Conservation (phyloP, 106 monocot species). For the Phalaenopsis equestris region DNA sequence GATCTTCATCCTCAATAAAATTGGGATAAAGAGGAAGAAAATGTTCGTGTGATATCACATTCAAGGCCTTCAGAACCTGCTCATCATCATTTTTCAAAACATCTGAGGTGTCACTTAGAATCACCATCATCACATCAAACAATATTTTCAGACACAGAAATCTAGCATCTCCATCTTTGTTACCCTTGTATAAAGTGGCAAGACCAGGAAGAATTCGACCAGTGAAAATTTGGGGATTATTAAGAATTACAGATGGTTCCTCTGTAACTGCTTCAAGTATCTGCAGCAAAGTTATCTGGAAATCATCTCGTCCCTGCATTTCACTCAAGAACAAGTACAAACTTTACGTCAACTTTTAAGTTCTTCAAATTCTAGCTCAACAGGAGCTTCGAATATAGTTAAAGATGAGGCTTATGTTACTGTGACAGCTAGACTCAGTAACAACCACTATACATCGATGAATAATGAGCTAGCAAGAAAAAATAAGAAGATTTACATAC, state of each 20-base stretch:
- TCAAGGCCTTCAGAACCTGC: conserved; percentile 34
- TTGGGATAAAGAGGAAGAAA: conserved; percentile 83
- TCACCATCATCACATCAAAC: conserved; percentile 68
- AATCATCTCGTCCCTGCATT: conserved; percentile 91
- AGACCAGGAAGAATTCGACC: conserved; percentile 71
- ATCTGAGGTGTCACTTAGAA: conserved; percentile 38
- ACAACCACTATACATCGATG: background rate
- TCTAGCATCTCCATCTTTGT: conserved; percentile 92
- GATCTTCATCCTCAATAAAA: conserved; percentile 91
- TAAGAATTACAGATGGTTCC: conserved; percentile 53
- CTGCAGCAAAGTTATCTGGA: conserved; percentile 77
- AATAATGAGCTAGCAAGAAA: background rate
- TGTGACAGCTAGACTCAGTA: background rate
- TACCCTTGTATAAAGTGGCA: conserved; percentile 68
- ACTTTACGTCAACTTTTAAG: background rate
- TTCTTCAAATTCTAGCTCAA: too few species aligned
- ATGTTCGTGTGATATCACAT: conserved; percentile 41
- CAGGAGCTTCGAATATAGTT: too few species aligned
- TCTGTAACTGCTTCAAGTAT: conserved; percentile 76
- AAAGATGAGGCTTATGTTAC: background rate
- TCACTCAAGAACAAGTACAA: background rate
- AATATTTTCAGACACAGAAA: conserved; percentile 91
- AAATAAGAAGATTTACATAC: background rate
- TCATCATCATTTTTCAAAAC: conserved; percentile 18
- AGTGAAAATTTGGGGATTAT: conserved; percentile 52